Base-by-base conservation (phyloP, 257 asterid species). In the Dorcoceras hygrometricum region DNA sequence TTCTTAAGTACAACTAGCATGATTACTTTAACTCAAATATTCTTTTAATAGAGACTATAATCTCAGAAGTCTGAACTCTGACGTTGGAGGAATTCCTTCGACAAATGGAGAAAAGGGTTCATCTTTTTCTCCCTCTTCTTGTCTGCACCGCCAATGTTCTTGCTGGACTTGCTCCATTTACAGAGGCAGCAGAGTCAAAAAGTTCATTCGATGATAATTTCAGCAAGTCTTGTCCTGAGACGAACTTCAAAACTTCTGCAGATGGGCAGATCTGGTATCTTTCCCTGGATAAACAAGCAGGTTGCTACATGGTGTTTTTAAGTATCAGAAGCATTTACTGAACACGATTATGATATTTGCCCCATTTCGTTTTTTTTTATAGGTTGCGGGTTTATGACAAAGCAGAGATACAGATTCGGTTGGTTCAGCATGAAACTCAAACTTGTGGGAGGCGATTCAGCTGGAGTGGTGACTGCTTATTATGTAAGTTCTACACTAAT, bases 401-500 rank as follows among this genome's bases (percentile, higher is more conserved):
- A 85, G 74, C 72, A 93, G 62, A 82, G 70, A 6, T 93, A 90
- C 80, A 82, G 98, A 80, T 93, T 87, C 82, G 98, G 98, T 39
- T 93, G 98, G 98, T 93, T 88, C 6, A 93, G 98, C 85, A 93
- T 90, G 97, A 93, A 86, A 67, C 84, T 93, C 19, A 86, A 83
- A 62, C 75, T 93, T 23, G 97, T 83, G 7, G 95, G 89, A 10
- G 97, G 96, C 9, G 96, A 93, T 80, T 87, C 98, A 27, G 98
- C 98, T 48, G 98, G 98, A 57, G 96, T 93, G 11, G 98, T 93
- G 8, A 93, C 98, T n/a, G 99, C 99, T 43, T 93, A 84, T 75
- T 93, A 90, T 57, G 99, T 93, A 76, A 84, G 91, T 69, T 20
- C 8, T 2, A 24, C 39, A 26, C 59, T 34, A n/a, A n/a, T n/a